phyloP scores from a whole-genome alignment of 2,329 filamentous ascomycete genomes.

The Zymoseptoria brevis region DNA sequence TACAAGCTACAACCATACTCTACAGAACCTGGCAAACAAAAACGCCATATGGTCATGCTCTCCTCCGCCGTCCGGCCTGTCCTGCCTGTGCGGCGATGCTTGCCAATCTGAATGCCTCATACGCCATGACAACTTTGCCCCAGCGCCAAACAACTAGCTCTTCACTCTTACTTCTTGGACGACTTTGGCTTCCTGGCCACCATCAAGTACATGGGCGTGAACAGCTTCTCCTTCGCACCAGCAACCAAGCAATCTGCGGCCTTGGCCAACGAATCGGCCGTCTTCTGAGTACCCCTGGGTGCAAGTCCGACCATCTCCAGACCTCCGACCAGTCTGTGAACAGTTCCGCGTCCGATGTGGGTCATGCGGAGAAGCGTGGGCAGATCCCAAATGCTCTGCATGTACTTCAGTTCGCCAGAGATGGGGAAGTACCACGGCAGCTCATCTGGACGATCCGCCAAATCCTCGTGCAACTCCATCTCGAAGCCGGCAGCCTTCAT shows the following conservation, averaged over 20 bases:
- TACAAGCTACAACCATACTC: background rate
- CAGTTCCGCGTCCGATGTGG: constrained; percentile 64
- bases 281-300: constrained; percentile 86
- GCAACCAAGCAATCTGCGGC: constrained; percentile 82
- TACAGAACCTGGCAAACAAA: background rate
- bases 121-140: background rate
- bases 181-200: constrained; percentile 69
- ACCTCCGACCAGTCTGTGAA: constrained; percentile 70
- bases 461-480: constrained; percentile 73
- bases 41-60: background rate
- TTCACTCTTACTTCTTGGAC: background rate
- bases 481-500: constrained; percentile 85
- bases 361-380: constrained; percentile 86
- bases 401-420: constrained; percentile 75
- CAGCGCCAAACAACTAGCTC: background rate
- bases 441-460: constrained; percentile 66
- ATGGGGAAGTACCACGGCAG: constrained; percentile 94
- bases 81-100: background rate
- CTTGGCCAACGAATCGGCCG: constrained; percentile 74
- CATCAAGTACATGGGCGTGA: constrained; percentile 98
- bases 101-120: background rate
- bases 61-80: background rate
- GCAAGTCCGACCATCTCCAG: constrained; percentile 70
- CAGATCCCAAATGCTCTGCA: constrained; percentile 68
- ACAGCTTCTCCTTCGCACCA: constrained; percentile 78